phyloP scores from a whole-genome alignment of 2,329 filamentous ascomycete species.

The Colletotrichum sp. region DNA sequence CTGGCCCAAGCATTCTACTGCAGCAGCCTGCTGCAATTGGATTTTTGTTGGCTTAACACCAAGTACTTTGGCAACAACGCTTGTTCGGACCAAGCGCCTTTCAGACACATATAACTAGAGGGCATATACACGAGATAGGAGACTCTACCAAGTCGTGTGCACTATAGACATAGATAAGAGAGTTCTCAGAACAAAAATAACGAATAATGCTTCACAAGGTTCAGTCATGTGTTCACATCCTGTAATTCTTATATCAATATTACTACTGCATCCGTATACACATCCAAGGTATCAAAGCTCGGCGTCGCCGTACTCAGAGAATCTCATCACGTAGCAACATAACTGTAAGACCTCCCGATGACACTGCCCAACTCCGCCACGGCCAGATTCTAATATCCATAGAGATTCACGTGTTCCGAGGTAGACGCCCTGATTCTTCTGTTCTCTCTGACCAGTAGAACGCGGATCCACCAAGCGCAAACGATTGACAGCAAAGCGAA shows the following conservation, averaged over 20 bases:
- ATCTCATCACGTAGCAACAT: not conserved
- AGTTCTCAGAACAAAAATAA: not conserved
- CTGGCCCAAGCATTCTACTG: not conserved
- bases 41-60: not conserved
- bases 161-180: not conserved
- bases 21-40: not conserved
- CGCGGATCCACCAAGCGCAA: conserved; percentile 47
- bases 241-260: not conserved
- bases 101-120: too few species aligned
- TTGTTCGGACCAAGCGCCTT: not conserved
- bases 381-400: conserved; percentile 34
- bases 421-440: conserved; percentile 37
- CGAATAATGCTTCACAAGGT: rapidly evolving
- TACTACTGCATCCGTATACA: not conserved
- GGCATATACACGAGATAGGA: not conserved
- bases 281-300: not conserved
- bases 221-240: rapidly evolving
- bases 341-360: not conserved
- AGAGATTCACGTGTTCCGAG: conserved; percentile 37
- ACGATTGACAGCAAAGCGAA: conserved; percentile 40
- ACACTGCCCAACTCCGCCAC: not conserved
- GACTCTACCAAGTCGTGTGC: not conserved
- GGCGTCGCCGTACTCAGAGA: rapidly evolving
- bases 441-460: conserved; percentile 45
- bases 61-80: not conserved